Evolutionary conservation across 805 yeast genomes (phyloP), one percentile per base, ranked within the genome.

Genomic region (Candida railenensis): DNA sequence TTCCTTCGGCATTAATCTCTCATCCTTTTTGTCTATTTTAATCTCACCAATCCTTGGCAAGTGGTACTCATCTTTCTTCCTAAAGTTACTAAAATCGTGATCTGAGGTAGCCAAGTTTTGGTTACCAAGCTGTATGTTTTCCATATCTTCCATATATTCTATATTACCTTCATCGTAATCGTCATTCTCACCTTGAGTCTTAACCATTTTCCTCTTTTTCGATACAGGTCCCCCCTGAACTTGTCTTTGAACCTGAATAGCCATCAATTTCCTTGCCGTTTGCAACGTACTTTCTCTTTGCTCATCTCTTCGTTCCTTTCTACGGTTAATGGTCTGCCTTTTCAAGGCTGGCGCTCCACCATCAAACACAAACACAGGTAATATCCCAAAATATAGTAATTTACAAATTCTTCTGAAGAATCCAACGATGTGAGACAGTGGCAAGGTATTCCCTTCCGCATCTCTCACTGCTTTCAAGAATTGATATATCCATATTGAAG

Each of bases 401-500:
- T 94, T 94, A 68, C 98, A 91, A 14, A 94, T 90, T 45, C 99
- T 76, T 51, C 98, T 70, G 63, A 92, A 92, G 58, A 94, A 94
- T 7, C 99, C 99, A n/a, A 90, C 87, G 16, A 94, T 81, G 62
- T 94, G 99, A 0, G 97, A 85, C 50, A 83, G 87, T 25, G 78
- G 75, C 49, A 91, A 63, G 0, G 88, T 79, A 48, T 85, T 80
- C 5, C 98, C 99, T 25, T 86, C 85, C 34, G 80, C 68, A 61
- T 90, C 96, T 54, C 98, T 77, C 19, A 94, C 95, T 1, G 98
- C 98, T 62, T 92, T 94, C 52, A 94, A 71, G 59, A 94, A 94
- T 63, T 94, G 99, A 61, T 94, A 94, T 45, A 94, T 87, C 99
- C 99, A 94, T 52, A 94, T 94, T 2, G 98, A 92, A 1, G 99